These are phyloP conservation scores for Fusarium fracticaudum DNA, from an alignment of 2,329 filamentous ascomycete genomes.

Conservation along the genomic window DNA sequence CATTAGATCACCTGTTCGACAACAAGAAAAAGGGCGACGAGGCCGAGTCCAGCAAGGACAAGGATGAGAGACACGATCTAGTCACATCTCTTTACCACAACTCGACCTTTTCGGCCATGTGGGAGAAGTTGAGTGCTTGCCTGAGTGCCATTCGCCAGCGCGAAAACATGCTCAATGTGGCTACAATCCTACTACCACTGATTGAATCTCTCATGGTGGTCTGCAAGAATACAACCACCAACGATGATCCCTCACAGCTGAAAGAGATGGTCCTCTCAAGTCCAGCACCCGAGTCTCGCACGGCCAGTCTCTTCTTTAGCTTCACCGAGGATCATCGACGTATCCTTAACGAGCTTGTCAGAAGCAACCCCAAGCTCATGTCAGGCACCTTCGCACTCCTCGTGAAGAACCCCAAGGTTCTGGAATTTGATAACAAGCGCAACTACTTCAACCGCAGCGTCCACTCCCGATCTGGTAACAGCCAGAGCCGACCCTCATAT, in stretches of 20 bases:
- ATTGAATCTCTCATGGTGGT: conserved; percentile 99
- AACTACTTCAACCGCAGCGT: conserved; percentile 98
- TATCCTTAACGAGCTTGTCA: conserved; percentile 96
- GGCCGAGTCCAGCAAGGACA: conserved; percentile 60
- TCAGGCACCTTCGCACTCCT: conserved; percentile 95
- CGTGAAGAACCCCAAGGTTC: conserved; percentile 97
- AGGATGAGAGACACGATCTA: conserved; percentile 80
- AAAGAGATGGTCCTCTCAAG: conserved; percentile 80
- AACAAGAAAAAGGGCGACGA: conserved; percentile 72
- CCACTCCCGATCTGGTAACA: conserved; percentile 73
- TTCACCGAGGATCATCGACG: conserved; percentile 98
- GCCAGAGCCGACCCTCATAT: conserved; percentile 74
- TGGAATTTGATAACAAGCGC: conserved; percentile 99
- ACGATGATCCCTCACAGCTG: conserved; percentile 67
- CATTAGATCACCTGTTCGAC: conserved; percentile 95
- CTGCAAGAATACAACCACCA: conserved; percentile 94
- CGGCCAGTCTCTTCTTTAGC: conserved; percentile 92
- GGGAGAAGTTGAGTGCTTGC: conserved; percentile 91
- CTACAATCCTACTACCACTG: conserved; percentile 90
- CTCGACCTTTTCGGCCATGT: conserved; percentile 87
- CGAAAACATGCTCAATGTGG: conserved; percentile 96
- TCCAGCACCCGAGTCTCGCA: conserved; percentile 78
- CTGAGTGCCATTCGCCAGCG: conserved; percentile 87
- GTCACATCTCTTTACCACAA: conserved; percentile 91
- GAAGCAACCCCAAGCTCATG: conserved; percentile 98